Percentiles rank a stretch among this genome's conserved stretches.
These are phyloP conservation scores for Mortierella sp. DNA, from an alignment of 371 early-diverging fungal species.

Conservation along the genomic window DNA sequence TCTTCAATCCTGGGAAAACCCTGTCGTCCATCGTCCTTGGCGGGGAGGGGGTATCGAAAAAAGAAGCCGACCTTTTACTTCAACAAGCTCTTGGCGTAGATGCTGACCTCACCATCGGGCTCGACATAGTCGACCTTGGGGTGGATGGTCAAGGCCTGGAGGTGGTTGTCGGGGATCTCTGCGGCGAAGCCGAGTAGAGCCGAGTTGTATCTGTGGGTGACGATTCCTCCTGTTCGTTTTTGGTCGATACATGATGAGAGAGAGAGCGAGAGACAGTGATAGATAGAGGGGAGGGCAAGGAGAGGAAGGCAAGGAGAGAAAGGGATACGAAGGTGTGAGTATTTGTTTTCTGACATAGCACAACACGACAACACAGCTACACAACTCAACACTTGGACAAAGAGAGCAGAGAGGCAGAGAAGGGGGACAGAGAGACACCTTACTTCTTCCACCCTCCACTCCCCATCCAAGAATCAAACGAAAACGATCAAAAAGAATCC, in stretches of 20 bases:
- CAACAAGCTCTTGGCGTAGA: constrained; percentile 51
- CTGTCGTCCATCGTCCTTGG: too few relatives aligned
- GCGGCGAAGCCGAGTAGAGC: constrained; percentile 58
- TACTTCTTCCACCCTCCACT: too few relatives aligned
- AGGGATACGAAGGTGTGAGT: too few relatives aligned
- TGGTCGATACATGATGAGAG: neutral
- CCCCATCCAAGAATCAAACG: too few relatives aligned
- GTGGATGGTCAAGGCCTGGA: constrained; percentile 46
- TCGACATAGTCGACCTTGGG: constrained; percentile 59
- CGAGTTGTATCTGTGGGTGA: constrained; percentile 37
- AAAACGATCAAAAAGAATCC: neutral
- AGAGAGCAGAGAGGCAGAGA: neutral
- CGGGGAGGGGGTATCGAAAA: neutral
- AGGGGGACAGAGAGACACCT: too few relatives aligned
- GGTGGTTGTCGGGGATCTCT: constrained; percentile 58
- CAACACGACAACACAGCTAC: too few relatives aligned
- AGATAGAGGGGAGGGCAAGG: neutral
- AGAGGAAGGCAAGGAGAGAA: neutral
- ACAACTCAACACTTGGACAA: too few relatives aligned
- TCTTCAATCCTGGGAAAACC: neutral
- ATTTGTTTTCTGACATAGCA: neutral
- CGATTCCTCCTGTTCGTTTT: constrained; percentile 27
- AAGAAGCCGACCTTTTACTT: neutral
- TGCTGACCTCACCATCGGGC: constrained; percentile 67
- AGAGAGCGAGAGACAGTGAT: neutral